Percentiles rank a stretch among this genome's conserved stretches.
Conservation (phyloP, 176 grass and related monocot species). For the Secale cereale region DNA sequence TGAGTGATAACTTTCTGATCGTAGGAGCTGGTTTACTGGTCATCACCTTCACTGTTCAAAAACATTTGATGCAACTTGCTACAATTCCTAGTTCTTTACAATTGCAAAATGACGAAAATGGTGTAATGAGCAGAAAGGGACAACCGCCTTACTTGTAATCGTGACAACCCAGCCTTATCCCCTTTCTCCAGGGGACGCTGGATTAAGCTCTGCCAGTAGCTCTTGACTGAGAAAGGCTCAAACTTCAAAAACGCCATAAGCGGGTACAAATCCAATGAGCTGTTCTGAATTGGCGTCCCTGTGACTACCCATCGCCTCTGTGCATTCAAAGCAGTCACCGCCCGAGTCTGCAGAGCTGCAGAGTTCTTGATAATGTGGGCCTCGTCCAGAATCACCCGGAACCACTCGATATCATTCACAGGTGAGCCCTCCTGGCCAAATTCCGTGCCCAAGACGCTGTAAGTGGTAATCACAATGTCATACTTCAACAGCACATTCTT, state of each 20-base stretch:
- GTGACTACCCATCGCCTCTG: slow-evolving; percentile 91
- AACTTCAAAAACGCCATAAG: slow-evolving; percentile 88
- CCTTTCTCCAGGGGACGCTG: slow-evolving; percentile 64
- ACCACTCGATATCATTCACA: slow-evolving; percentile 79
- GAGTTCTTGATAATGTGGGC: slow-evolving; percentile 94
- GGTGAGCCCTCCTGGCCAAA: slow-evolving; percentile 56
- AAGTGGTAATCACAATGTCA: slow-evolving; percentile 81
- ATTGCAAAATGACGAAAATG: neutral
- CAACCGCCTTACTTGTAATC: slow-evolving; percentile 62
- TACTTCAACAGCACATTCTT: slow-evolving; percentile 63
- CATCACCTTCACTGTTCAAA: neutral
- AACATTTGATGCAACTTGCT: neutral
- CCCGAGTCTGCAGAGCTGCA: slow-evolving; percentile 69
- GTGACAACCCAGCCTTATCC: slow-evolving; percentile 51
- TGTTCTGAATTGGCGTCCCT: slow-evolving; percentile 94
- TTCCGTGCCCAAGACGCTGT: slow-evolving; percentile 62
- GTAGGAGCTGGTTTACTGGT: neutral
- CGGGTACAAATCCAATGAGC: slow-evolving; percentile 73
- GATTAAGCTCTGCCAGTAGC: slow-evolving; percentile 81
- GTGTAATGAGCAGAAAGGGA: neutral
- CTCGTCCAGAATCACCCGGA: slow-evolving; percentile 83
- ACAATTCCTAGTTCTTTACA: neutral
- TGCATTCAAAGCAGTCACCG: slow-evolving; percentile 76
- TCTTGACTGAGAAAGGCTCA: slow-evolving; percentile 81
- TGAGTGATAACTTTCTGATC: neutral